Conservation (phyloP, 768 basidiomycete species). For the Mycena belliarum region DNA sequence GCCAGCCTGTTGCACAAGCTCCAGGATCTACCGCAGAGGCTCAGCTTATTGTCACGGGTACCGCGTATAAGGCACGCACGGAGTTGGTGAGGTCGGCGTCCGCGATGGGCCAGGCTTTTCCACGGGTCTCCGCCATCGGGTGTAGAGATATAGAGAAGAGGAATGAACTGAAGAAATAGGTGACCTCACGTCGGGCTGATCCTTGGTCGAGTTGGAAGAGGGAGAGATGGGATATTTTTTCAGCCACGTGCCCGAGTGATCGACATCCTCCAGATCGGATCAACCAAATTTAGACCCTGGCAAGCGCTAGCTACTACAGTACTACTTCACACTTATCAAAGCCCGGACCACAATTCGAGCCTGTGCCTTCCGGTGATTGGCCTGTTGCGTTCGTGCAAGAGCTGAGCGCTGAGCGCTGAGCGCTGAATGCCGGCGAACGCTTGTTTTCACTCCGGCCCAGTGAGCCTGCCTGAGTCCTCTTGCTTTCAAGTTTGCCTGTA, state of each 20-base stretch:
- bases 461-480: too few relatives aligned
- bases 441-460: too few relatives aligned
- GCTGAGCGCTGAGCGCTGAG: too few relatives aligned
- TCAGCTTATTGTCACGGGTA: not conserved
- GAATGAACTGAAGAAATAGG: conserved; percentile 5
- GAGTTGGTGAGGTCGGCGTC: conserved; percentile 87
- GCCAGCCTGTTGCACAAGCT: conserved; percentile 92
- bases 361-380: too few relatives aligned
- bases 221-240: not conserved
- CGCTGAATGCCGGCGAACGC: too few relatives aligned
- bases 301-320: too few relatives aligned
- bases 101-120: conserved; percentile 90
- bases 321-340: too few relatives aligned
- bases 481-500: too few relatives aligned
- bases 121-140: conserved; percentile 65
- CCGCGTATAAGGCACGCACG: conserved; percentile 42
- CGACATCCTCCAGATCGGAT: not conserved
- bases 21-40: conserved; percentile 69
- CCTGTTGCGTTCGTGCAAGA: too few relatives aligned
- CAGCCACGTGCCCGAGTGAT: not conserved
- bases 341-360: too few relatives aligned
- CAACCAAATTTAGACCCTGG: too few relatives aligned
- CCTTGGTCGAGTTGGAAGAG: conserved; percentile 64
- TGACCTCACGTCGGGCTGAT: conserved; percentile 85
- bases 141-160: conserved; percentile 7